Conservation (phyloP, 257 asterid genomes). For the Nyctanthes arbortristis region DNA sequence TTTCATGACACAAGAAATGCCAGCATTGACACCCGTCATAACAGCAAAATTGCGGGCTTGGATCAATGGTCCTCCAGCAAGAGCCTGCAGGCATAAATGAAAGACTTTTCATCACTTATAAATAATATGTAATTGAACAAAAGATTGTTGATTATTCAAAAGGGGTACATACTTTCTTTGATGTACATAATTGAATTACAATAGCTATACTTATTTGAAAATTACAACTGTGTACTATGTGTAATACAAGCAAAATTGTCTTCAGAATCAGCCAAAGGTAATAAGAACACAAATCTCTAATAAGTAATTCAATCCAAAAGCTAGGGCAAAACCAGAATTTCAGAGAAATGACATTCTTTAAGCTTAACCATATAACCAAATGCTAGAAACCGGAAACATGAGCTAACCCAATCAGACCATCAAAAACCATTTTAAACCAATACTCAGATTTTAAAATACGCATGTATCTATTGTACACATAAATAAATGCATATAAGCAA, state of each 20-base stretch:
- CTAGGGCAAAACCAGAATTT: background rate
- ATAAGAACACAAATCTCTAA: background rate
- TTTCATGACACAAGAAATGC: slow-evolving; percentile 85
- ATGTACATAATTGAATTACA: background rate
- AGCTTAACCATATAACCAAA: background rate
- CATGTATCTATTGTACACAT: background rate
- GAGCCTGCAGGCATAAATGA: slow-evolving; percentile 52
- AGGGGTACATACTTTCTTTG: background rate
- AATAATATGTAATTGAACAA: background rate
- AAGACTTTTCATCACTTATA: background rate
- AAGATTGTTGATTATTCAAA: slow-evolving; percentile 2
- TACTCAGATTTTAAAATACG: background rate
- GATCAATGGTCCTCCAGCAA: slow-evolving; percentile 82
- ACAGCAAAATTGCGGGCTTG: slow-evolving; percentile 97
- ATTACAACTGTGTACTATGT: background rate
- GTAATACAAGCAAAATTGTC: background rate
- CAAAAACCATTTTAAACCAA: background rate
- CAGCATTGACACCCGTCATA: slow-evolving; percentile 92
- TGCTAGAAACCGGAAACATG: slow-evolving; percentile 8
- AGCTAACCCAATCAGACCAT: background rate
- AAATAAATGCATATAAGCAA: background rate
- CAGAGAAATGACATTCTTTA: background rate
- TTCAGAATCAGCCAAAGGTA: background rate
- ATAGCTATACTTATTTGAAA: slow-evolving; percentile 2
- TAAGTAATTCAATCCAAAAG: slow-evolving; percentile 15